A percentile compares a stretch with the other conserved stretches of the same genome.
Evolutionary conservation across 2,329 filamentous ascomycete genomes (phyloP).

Genomic region (Pseudogymnoascus pannorum): DNA sequence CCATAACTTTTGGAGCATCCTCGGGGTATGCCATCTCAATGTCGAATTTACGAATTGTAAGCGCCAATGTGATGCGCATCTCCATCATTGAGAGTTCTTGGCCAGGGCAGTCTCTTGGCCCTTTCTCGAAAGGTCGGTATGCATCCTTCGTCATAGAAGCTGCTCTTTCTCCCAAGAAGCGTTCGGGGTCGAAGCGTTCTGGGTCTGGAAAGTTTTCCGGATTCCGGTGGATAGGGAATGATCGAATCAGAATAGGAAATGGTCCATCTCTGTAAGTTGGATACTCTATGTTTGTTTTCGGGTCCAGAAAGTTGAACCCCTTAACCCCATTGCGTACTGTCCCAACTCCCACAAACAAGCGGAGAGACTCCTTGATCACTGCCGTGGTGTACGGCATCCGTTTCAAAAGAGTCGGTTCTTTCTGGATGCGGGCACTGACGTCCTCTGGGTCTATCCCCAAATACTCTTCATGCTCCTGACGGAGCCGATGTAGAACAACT

Average conservation of each 20-base stretch:
- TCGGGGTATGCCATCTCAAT: slow-evolving; percentile 26
- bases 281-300: not conserved
- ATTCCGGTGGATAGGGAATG: slow-evolving; percentile 29
- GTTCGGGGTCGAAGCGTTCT: slow-evolving; percentile 40
- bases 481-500: slow-evolving; percentile 11
- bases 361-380: slow-evolving; percentile 16
- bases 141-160: slow-evolving; percentile 33
- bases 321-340: slow-evolving; percentile 12
- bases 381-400: slow-evolving; percentile 15
- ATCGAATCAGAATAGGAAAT: slow-evolving; percentile 14
- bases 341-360: slow-evolving; percentile 14
- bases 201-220: slow-evolving; percentile 35
- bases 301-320: slow-evolving; percentile 5
- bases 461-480: slow-evolving; percentile 14
- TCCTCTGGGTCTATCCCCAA: slow-evolving; percentile 7
- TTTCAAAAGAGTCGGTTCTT: slow-evolving; percentile 15
- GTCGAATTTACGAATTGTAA: slow-evolving; percentile 40
- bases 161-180: slow-evolving; percentile 33
- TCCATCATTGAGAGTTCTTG: slow-evolving; percentile 46
- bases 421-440: slow-evolving; percentile 7
- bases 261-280: slow-evolving; percentile 8
- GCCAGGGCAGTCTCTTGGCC: slow-evolving; percentile 48
- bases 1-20: not conserved
- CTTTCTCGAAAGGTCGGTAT: slow-evolving; percentile 49
- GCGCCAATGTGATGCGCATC: slow-evolving; percentile 40